Evolutionary conservation across 2,329 filamentous ascomycete species (phyloP), one percentile per base, ranked within the genome.

Genomic region (Fusarium foetens): DNA sequence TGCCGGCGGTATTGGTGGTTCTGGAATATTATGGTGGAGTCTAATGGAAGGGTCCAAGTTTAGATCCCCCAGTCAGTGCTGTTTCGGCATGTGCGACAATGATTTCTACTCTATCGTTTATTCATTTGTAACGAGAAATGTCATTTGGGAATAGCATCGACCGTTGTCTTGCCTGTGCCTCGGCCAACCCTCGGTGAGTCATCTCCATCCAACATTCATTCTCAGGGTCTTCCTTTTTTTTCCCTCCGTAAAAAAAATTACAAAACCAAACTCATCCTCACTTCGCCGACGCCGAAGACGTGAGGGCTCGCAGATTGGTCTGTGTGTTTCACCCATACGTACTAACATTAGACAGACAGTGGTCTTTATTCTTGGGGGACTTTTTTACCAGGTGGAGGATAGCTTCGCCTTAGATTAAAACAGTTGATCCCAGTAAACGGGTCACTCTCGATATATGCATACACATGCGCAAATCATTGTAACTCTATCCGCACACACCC

Each of bases 251-350:
- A 33, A 19, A 23, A 19, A 60, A 39, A 35, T 35, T 31, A n/a
- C 57, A 63, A 58, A 23, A 7, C 64, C 52, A 58, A 64, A 63
- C 53, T 58, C 58, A 68, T 70, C 70, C 72, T 73, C 63, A 66
- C 57, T 71, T 75, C 74, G 74, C 74, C 66, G 66, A 66, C 70
- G 74, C 72, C 74, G 74, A 75, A 72, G 66, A 43, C 64, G 64
- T 66, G 57, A 76, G 72, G 66, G 74, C 70, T 75, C 72, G 72
- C 66, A 72, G 43, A 64, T 36, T 76, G 74, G 74, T 75, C 74
- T 76, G 74, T 76, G 74, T 76, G 74, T 76, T 38, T 60, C 70
- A 67, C 64, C 72, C 58, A 52, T 67, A 62, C 58, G 52, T 68
- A 60, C 63, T 63, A 66, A 57, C 33, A 66, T 42, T 66, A 62